Evolutionary conservation across 208 protist genomes (phyloP), one percentile per base, ranked within the genome.

Genomic region (Lotmaria passim): DNA sequence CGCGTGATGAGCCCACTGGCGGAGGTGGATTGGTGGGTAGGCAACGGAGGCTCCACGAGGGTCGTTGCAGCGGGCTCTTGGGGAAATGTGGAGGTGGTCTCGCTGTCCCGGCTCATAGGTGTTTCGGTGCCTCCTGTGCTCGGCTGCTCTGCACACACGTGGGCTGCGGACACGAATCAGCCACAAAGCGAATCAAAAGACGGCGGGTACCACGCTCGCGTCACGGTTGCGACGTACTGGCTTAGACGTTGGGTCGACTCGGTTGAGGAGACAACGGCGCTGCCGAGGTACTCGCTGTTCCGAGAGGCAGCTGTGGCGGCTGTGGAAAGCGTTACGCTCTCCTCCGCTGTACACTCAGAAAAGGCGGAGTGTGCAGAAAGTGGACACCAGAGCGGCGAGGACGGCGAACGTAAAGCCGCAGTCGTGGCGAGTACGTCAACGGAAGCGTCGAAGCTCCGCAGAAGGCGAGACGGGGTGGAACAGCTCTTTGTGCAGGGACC

Each of bases 21-120:
- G 26, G 70, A 76, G 47, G 62, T 76, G n/a, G 28, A 69, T 30
- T 75, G 69, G 69, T 75, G 69, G 69, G 4, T 72, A 23, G n/a
- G n/a, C n/a, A n/a, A n/a, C n/a, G n/a, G n/a, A n/a, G n/a, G n/a
- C n/a, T n/a, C n/a, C n/a, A 39, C n/a, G 44, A 51, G 17, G 53
- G 56, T 23, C 14, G 26, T 19, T 28, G 23, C 26, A 34, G 24
- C 38, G 21, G 6, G n/a, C 15, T 51, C n/a, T 3, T 51, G 46
- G 6, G 6, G 46, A 4, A n/a, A 38, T 26, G 8, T 8, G 2
- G 10, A 1, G 58, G 19, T 4, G 21, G 19, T 24, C 12, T 47
- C 52, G 3, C 47, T 75, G 21, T 10, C 51, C 10, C 19, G 62
- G 15, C 5, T 4, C 5, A 0, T 75, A n/a, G 41, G 41, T 1